phyloP scores from a whole-genome alignment of 1,139 yeast genomes.

The Yamadazyma atlantica region DNA sequence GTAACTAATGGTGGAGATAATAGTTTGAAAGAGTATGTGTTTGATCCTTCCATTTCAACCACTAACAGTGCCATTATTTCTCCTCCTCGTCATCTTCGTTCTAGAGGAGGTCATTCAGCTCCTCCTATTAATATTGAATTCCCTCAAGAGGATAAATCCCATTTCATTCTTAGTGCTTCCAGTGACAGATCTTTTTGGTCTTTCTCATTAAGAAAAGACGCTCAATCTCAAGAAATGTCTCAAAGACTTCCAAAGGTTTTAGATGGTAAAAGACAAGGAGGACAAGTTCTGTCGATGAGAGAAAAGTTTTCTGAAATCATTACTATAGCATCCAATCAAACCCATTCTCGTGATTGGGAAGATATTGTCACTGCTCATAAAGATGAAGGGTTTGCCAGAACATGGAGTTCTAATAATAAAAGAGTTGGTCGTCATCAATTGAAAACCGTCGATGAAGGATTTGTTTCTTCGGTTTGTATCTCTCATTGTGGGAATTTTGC shows the following conservation, averaged over 20 bases:
- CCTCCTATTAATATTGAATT: conserved; percentile 82
- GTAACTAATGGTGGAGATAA: conserved; percentile 95
- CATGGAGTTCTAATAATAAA: conserved; percentile 86
- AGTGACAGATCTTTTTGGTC: conserved; percentile 87
- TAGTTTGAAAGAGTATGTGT: conserved; percentile 83
- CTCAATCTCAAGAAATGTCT: conserved; percentile 92
- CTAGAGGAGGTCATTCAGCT: conserved; percentile 95
- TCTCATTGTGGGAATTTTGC: conserved; percentile 97
- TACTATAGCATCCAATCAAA: conserved; percentile 69
- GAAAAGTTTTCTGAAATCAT: conserved; percentile 79
- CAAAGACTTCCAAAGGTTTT: conserved; percentile 62
- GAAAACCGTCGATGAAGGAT: conserved; percentile 72
- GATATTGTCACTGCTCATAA: conserved; percentile 90
- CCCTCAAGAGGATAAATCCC: conserved; percentile 77
- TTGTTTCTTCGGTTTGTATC: conserved; percentile 77
- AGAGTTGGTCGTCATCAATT: conserved; percentile 77
- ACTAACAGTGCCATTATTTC: conserved; percentile 66
- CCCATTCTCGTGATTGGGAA: conserved; percentile 93
- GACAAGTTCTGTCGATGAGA: conserved; percentile 48
- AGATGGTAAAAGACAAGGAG: conserved; percentile 61
- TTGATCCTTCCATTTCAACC: conserved; percentile 83
- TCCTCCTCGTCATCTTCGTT: conserved; percentile 89
- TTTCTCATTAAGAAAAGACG: conserved; percentile 90
- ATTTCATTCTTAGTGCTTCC: conserved; percentile 83
- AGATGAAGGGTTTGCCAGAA: conserved; percentile 79